Base-by-base conservation (phyloP, 2,329 filamentous ascomycete species). In the Lomentospora prolificans region DNA sequence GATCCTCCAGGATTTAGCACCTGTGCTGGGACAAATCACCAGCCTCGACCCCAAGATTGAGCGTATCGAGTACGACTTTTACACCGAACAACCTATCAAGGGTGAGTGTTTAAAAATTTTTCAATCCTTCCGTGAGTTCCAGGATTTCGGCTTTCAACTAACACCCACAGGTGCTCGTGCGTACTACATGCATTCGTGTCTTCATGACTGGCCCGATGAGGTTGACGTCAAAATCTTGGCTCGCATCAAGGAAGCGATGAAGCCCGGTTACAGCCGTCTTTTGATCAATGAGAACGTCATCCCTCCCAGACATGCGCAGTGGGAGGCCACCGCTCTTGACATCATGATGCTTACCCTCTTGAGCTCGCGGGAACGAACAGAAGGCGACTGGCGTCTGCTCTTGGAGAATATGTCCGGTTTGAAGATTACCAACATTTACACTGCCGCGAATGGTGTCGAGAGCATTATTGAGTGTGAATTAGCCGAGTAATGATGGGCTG, bases 1-100 rank as follows among this genome's bases (percentile, higher is more conserved):
- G 1, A 62, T 80, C 1, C 64, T 80, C 0, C 75, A 81, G 59
- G 78, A 81, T 57, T 64, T 75, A 6, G 67, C 70, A 0, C 62
- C 66, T 2, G 72, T 78, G 4, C 66, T 73, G 17, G 60, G 57
- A 3, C 62, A 70, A 55, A 66, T 69, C 22, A 57, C 62, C 22
- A 58, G 64, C 2, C 61, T 72, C 0, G 64, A 67, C 39, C 12
- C 24, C 1, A 58, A 55, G 3, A 69, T 74, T 41, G 63, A 68
- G 54, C 57, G 60, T 3, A 70, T 76, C 33, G 24, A 14, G 14
- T 65, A 69, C 55, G 66, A 69, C 31, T 67, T 69, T n/a, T 62
- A 62, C 59, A 60, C 53, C 3, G 63, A 63, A 44, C 65, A 69
- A 58, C 63, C 65, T 4, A 53, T 67, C 22, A 68, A 65, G 59